These are phyloP conservation scores for Calvatia gigantea DNA, from an alignment of 768 basidiomycete genomes.

Conservation along the genomic window DNA sequence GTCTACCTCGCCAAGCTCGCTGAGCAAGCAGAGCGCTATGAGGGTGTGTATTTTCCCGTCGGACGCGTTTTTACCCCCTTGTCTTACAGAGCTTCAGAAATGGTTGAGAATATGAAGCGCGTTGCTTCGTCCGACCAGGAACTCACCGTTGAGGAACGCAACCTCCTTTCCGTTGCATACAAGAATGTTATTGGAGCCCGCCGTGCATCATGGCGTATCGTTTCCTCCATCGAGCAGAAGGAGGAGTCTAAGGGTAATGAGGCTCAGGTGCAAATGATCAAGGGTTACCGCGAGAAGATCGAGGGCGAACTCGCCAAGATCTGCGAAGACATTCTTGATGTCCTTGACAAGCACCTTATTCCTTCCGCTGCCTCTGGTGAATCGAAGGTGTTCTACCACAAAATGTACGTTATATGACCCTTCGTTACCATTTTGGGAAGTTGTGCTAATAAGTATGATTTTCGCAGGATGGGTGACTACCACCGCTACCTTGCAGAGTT, in stretches of 20 bases:
- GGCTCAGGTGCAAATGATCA: slow-evolving; percentile 95
- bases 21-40: slow-evolving; percentile 99
- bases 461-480: slow-evolving; percentile 94
- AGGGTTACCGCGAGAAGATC: slow-evolving; percentile 96
- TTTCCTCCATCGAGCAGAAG: slow-evolving; percentile 98
- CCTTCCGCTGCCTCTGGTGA: slow-evolving; percentile 96
- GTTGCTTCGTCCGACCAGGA: slow-evolving; percentile 98
- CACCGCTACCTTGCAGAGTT: slow-evolving; percentile 99
- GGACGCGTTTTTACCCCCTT: slow-evolving; percentile 14
- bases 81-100: slow-evolving; percentile 54
- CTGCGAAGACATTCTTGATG: slow-evolving; percentile 97
- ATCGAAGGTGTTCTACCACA: slow-evolving; percentile 99
- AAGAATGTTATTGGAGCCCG: slow-evolving; percentile 99
- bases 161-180: slow-evolving; percentile 96
- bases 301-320: slow-evolving; percentile 96
- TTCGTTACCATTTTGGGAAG: background rate
- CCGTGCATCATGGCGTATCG: slow-evolving; percentile 96
- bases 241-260: slow-evolving; percentile 99
- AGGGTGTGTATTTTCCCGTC: slow-evolving; percentile 54
- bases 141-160: slow-evolving; percentile 97
- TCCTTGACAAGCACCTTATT: slow-evolving; percentile 97
- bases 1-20: slow-evolving; percentile 99
- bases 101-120: slow-evolving; percentile 99
- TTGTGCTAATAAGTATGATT: slow-evolving; percentile 18
- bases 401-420: slow-evolving; percentile 87